Evolutionary conservation across 768 basidiomycete genomes (phyloP).

Genomic region (Neoboletus subvelutipes): DNA sequence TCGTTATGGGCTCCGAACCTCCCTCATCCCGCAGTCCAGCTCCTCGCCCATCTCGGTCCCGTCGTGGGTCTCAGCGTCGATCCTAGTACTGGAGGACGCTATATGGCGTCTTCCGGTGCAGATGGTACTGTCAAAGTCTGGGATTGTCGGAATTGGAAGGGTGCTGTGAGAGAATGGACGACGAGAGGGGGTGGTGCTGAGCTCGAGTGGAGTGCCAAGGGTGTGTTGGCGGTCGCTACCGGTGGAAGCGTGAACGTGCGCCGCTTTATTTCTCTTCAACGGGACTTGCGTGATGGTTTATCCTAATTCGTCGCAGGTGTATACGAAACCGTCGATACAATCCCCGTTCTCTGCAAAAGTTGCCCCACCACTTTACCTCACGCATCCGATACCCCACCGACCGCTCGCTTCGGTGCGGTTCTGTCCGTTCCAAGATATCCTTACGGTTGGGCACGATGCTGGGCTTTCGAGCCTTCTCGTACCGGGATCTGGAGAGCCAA

Average conservation of each 20-base stretch:
- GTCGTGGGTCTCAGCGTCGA: slow-evolving; percentile 81
- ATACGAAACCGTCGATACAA: slow-evolving; percentile 66
- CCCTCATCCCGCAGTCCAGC: slow-evolving; percentile 85
- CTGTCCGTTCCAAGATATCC: slow-evolving; percentile 84
- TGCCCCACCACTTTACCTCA: slow-evolving; percentile 83
- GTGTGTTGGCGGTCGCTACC: slow-evolving; percentile 75
- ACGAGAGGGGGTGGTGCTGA: slow-evolving; percentile 67
- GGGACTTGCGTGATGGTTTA: neutral
- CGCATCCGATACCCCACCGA: slow-evolving; percentile 78
- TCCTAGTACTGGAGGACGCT: slow-evolving; percentile 79
- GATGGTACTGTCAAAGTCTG: slow-evolving; percentile 93
- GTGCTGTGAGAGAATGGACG: slow-evolving; percentile 77
- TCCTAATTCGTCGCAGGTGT: slow-evolving; percentile 49
- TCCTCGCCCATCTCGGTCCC: slow-evolving; percentile 89
- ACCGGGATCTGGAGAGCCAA: slow-evolving; percentile 90
- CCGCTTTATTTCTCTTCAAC: neutral
- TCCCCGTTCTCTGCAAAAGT: slow-evolving; percentile 46
- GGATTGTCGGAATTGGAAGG: slow-evolving; percentile 97
- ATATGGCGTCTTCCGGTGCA: slow-evolving; percentile 86
- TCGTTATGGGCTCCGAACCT: slow-evolving; percentile 97
- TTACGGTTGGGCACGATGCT: slow-evolving; percentile 72
- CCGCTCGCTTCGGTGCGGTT: slow-evolving; percentile 79
- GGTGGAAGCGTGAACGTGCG: slow-evolving; percentile 84
- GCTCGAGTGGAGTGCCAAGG: slow-evolving; percentile 84
- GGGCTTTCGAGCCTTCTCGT: slow-evolving; percentile 87